Evolutionary conservation across 345 rosid species (phyloP).

Genomic region (Gossypium turneri): DNA sequence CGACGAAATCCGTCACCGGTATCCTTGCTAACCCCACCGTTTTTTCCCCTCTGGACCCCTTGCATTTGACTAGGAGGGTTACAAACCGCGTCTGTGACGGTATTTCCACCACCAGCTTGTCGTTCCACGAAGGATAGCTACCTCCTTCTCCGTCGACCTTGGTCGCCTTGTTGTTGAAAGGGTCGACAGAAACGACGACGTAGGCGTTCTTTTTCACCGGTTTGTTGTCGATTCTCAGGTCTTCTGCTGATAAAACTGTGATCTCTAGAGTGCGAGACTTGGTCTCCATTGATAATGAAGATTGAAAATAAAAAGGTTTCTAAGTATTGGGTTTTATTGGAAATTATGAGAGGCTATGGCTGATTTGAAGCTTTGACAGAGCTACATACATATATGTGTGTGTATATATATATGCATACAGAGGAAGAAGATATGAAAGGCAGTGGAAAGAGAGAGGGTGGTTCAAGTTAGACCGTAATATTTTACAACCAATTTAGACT

Average conservation of each 20-base stretch:
- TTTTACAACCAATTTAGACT: neutral
- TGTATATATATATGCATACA: neutral
- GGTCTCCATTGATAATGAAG: constrained; percentile 8
- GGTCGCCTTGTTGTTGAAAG: constrained; percentile 9
- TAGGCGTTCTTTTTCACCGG: constrained; percentile 39
- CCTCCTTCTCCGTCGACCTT: constrained; percentile 36
- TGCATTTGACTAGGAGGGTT: constrained; percentile 37
- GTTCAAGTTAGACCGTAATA: neutral
- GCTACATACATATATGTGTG: no score
- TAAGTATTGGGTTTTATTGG: neutral
- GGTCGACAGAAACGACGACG: constrained; percentile 30
- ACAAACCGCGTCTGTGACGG: constrained; percentile 33
- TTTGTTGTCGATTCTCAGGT: constrained; percentile 40
- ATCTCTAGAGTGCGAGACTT: constrained; percentile 37
- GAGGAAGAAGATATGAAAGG: neutral
- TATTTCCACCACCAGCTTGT: constrained; percentile 40
- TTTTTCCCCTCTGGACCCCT: constrained; percentile 22
- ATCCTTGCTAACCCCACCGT: constrained; percentile 8
- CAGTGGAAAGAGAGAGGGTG: neutral
- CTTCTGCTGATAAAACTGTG: constrained; percentile 56
- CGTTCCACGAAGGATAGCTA: constrained; percentile 52
- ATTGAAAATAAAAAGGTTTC: neutral
- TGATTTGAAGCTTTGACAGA: neutral
- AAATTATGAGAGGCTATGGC: neutral
- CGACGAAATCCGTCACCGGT: constrained; percentile 56